Evolutionary conservation across 2,329 filamentous ascomycete genomes (phyloP), one percentile per base, ranked within the genome.

Genomic region (Pezicula rhizophila): DNA sequence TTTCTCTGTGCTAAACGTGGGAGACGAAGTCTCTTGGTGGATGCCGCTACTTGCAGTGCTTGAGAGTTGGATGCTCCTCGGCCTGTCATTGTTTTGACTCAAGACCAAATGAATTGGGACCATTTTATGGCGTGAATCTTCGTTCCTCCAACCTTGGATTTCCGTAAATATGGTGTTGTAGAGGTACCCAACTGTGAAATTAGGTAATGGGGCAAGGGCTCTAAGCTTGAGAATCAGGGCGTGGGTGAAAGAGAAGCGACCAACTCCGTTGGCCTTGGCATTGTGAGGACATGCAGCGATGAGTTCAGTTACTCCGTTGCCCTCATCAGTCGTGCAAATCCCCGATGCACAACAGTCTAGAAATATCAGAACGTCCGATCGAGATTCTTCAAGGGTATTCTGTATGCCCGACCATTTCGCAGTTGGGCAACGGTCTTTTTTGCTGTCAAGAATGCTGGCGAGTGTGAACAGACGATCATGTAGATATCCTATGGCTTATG

Each of bases 321-420:
- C 48, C 23, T 54, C 50, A 18, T 44, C 49, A 4, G 51, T 45
- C 20, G 49, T 52, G 10, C 44, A 42, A 10, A 46, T 48, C n/a
- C 51, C 53, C 12, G 51, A 51, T 4, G 78, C 77, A 57, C 78
- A 82, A 56, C 78, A 81, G 58, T 81, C 78, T 12, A 82, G 63
- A 1, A 81, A 67, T 47, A 82, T 80, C 44, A 81, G 64, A 14
- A 78, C 75, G 60, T 81, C 78, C 1, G 77, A 80, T 11, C 71
- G 64, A 10, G 77, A 80, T 41, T 78, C 68, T 60, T 82, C 78
- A 8, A 81, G 64, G 3, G 80, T 66, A 0, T 77, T 80, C 58
- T 55, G 51, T 23, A 53, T 52, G 3, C 51, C 53, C 14, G 48
- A 46, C 53, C 53, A 53, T 25, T 53, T 55, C 3, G 52, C 51